Evolutionary conservation across 1,284 basidiomycete species (phyloP), one percentile per base, ranked within the genome.

Genomic region (Neonothopanus nambi): DNA sequence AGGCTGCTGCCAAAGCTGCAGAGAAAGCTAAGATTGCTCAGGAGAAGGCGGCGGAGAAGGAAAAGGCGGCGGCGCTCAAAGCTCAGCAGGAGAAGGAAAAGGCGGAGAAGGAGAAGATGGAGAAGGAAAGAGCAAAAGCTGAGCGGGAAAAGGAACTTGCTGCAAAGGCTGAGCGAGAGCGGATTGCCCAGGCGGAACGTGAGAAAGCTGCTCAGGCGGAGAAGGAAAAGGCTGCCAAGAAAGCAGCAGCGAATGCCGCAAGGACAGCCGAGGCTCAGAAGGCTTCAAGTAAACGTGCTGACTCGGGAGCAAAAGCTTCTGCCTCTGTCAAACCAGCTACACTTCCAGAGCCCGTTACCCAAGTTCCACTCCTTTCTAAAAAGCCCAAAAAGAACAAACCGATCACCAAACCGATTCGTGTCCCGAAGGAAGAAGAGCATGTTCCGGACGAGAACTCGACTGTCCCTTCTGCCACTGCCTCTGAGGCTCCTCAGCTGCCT

Each of bases 301-400:
- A 60, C 37, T 21, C 52, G 11, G 62, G 70, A 41, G 51, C 62
- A 15, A 57, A 54, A 40, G 42, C 61, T 15, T 48, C 57, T 36
- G 58, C 70, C n/a, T n/a, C n/a, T n/a, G n/a, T n/a, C 54, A 52
- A 39, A 26, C 12, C 33, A 24, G 23, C 56, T 63, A 21, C 60
- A 62, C 52, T 51, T 3, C 55, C 68, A 1, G 77, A 78, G 39
- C 69, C 72, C 30, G 62, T 66, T 7, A 61, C 75, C 2, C 88
- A 89, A 63, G 81, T 81, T 15, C 88, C 88, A 15, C 78, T 91
- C 36, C 72, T 89, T 35, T 90, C 89, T 20, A 89, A 84, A 67
- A 84, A 88, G 70, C 85, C 88, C 3, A 91, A 89, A 76, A 91
- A 91, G 69, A 88, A 76, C 62, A 90, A 85, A 62, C 85, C 87